phyloP scores from a whole-genome alignment of 768 basidiomycete genomes.

The Rhizopogon salebrosus region DNA sequence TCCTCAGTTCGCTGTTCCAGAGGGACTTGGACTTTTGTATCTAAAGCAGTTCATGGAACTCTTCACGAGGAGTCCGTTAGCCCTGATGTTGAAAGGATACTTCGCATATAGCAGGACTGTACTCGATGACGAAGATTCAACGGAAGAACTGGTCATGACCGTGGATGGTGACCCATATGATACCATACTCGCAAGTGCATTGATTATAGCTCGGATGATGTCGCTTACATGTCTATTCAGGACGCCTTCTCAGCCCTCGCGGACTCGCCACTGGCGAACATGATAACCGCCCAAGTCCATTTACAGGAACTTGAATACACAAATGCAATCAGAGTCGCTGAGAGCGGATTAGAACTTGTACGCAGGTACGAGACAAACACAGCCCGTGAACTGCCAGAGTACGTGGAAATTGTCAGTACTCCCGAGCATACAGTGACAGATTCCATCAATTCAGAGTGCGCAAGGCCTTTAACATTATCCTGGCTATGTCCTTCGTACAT shows the following conservation, averaged over 20 bases:
- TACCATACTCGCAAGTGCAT: constrained; percentile 49
- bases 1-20: constrained; percentile 31
- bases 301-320: constrained; percentile 66
- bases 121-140: constrained; percentile 34
- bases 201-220: neutral
- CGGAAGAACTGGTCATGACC: constrained; percentile 7
- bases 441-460: constrained; percentile 41
- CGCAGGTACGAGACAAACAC: constrained; percentile 48
- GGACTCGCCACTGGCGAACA: constrained; percentile 61
- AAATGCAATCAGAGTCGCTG: constrained; percentile 64
- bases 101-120: constrained; percentile 54
- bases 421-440: neutral
- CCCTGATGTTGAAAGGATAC: constrained; percentile 60
- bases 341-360: constrained; percentile 61
- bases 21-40: constrained; percentile 51
- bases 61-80: constrained; percentile 57
- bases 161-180: constrained; percentile 53
- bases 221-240: constrained; percentile 29
- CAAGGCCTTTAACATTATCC: constrained; percentile 62
- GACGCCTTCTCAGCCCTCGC: constrained; percentile 46
- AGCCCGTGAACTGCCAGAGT: constrained; percentile 51
- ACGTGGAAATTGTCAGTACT: constrained; percentile 13
- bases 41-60: constrained; percentile 57
- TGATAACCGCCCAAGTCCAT: constrained; percentile 64
- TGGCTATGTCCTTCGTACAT: constrained; percentile 78